phyloP scores from a whole-genome alignment of 2,329 filamentous ascomycete species.

The Hirsutella thompsonii region DNA sequence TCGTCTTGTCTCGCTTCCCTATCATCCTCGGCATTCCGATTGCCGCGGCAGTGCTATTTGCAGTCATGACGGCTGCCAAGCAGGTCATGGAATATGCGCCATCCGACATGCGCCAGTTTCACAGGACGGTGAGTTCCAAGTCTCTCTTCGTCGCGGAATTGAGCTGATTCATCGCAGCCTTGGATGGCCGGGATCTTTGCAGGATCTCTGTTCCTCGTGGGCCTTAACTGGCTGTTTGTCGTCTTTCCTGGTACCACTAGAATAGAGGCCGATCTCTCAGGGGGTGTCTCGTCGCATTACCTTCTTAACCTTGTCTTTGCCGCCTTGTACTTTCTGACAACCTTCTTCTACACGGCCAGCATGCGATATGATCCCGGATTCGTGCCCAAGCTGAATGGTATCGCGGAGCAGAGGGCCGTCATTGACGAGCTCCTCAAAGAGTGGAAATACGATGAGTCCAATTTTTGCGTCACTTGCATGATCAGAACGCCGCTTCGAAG shows the following conservation, averaged over 20 bases:
- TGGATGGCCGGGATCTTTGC: constrained; percentile 93
- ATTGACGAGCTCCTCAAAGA: constrained; percentile 75
- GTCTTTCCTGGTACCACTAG: constrained; percentile 43
- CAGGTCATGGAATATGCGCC: constrained; percentile 73
- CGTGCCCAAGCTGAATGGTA: constrained; percentile 79
- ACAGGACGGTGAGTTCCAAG: constrained; percentile 58
- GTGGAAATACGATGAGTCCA: constrained; percentile 87
- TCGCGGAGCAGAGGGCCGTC: constrained; percentile 76
- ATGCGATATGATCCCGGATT: constrained; percentile 89
- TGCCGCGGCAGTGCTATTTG: constrained; percentile 51
- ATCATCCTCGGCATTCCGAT: constrained; percentile 67
- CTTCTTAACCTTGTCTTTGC: constrained; percentile 69
- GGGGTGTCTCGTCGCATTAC: constrained; percentile 33
- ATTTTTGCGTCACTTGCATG: constrained; percentile 94
- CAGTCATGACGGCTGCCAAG: constrained; percentile 64
- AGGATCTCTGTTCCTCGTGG: constrained; percentile 70
- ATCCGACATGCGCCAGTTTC: constrained; percentile 76
- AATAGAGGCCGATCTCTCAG: not conserved
- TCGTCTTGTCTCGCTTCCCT: constrained; percentile 59
- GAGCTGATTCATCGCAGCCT: constrained; percentile 37
- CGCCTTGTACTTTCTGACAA: constrained; percentile 48
- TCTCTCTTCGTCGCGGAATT: not conserved
- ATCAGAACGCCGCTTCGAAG: constrained; percentile 82
- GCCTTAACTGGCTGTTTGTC: constrained; percentile 59
- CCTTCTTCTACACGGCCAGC: constrained; percentile 76